Evolutionary conservation across 257 asterid species (phyloP), one percentile per base, ranked within the genome.

Genomic region (Solanum clarkiae): DNA sequence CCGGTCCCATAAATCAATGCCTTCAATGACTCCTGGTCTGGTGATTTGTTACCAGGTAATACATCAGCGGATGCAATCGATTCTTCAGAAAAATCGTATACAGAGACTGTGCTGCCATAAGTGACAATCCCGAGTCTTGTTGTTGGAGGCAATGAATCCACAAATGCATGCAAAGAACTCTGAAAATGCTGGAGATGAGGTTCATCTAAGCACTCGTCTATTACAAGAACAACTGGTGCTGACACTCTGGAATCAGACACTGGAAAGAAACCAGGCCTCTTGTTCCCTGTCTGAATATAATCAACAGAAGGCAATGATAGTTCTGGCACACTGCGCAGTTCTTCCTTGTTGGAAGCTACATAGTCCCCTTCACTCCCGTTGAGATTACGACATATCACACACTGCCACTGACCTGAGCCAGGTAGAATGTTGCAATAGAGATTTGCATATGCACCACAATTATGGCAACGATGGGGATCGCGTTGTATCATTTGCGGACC

Each of bases 331-430:
- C 89, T 93, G 36, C 92, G 89, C 84, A 96, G 95, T 83, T 93
- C 98, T 84, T 91, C 97, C 90, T 89, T 94, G 93, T 93, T 93
- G 29, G 95, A 86, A 87, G 98, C 98, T 75, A 93, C 86, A 89
- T 93, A 96, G 87, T 94, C 96, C 65, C 99, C 98, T 90, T 90
- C 94, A 88, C 99, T 96, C 71, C 97, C 95, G 88, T 94, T 96
- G 88, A 96, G 86, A 86, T 89, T 93, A 81, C 96, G 93, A 88
- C 99, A 94, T 89, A 96, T 88, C 22, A 95, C 93, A 84, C 99
- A 96, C 86, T 94, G 99, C 99, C 99, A 96, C 92, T 96, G 99
- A 49, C 99, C 99, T 56, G 99, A 96, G 40, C 93, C 99, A 60
- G 89, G 89, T 87, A 96, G 91, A 85, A 93, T 92, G 72, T 94